Conservation (phyloP, 805 yeast species). For the Candida xiaguanensis region DNA sequence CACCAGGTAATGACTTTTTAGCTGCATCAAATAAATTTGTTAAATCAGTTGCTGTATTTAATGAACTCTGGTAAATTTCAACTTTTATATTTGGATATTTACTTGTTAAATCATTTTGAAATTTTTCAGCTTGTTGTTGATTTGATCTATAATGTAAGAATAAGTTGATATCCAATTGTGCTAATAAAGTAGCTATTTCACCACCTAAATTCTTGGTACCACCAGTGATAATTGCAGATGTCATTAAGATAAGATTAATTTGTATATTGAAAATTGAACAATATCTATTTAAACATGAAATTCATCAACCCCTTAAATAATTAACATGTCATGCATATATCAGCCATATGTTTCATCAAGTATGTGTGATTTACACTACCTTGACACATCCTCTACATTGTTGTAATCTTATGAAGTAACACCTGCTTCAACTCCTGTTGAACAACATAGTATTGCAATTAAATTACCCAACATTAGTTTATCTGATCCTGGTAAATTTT, state of each 20-base stretch:
- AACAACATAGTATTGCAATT: slow-evolving; percentile 7
- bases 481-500: slow-evolving; percentile 6
- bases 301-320: too few species aligned
- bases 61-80: slow-evolving; percentile 39
- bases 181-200: slow-evolving; percentile 50
- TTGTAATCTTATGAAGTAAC: background rate
- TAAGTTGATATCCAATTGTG: slow-evolving; percentile 50
- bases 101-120: slow-evolving; percentile 33
- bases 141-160: slow-evolving; percentile 57
- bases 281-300: too few species aligned
- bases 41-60: slow-evolving; percentile 40
- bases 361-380: too few species aligned
- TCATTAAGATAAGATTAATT: background rate
- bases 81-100: slow-evolving; percentile 37
- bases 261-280: background rate
- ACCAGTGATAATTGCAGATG: slow-evolving; percentile 51
- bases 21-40: slow-evolving; percentile 45
- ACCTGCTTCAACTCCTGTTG: slow-evolving; percentile 1
- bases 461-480: slow-evolving; percentile 6
- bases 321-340: too few species aligned
- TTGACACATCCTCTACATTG: too few species aligned
- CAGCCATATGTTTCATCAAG: too few species aligned
- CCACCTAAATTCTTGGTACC: slow-evolving; percentile 62
- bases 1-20: slow-evolving; percentile 40
- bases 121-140: slow-evolving; percentile 27